Evolutionary conservation across 2,329 filamentous ascomycete genomes (phyloP).

Genomic region (Penicillium oxalicum): DNA sequence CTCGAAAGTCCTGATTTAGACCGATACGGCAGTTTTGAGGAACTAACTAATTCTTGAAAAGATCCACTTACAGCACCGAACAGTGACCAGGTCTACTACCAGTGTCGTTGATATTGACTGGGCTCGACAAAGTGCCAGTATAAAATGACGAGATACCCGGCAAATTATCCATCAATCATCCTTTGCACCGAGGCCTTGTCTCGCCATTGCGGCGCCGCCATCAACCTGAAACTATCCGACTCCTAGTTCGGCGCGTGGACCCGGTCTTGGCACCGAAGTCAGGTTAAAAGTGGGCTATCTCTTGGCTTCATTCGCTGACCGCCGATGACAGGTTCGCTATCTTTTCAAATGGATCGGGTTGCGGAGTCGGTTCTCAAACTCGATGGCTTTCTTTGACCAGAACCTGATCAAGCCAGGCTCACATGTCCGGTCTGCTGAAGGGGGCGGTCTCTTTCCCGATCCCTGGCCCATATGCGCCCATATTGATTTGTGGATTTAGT

Average conservation of each 20-base stretch:
- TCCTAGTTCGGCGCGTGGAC: constrained; percentile 20
- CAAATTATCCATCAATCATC: constrained; percentile 9
- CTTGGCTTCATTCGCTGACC: constrained; percentile 2
- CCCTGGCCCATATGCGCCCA: constrained; percentile 7
- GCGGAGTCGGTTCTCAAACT: neutral
- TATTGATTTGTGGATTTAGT: constrained; percentile 6
- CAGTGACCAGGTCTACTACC: too few species aligned
- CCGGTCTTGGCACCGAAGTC: constrained; percentile 15
- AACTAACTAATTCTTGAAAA: too few species aligned
- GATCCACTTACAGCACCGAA: too few species aligned
- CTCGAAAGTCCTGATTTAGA: too few species aligned
- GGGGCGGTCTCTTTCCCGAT: neutral
- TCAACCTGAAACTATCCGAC: constrained; percentile 17
- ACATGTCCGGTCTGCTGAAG: constrained; percentile 10
- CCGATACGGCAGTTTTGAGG: too few species aligned
- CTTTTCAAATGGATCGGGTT: neutral
- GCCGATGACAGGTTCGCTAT: neutral
- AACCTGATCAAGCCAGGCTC: constrained; percentile 4
- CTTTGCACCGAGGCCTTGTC: neutral
- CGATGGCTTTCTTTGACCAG: constrained; percentile 2
- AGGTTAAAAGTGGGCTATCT: constrained; percentile 15
- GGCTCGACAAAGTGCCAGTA: too few species aligned
- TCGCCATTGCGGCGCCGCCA: neutral
- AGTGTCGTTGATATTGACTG: too few species aligned
- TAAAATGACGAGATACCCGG: neutral